Evolutionary conservation across 257 asterid genomes (phyloP), one percentile per base, ranked within the genome.

Genomic region (Thymus quinquecostatus): DNA sequence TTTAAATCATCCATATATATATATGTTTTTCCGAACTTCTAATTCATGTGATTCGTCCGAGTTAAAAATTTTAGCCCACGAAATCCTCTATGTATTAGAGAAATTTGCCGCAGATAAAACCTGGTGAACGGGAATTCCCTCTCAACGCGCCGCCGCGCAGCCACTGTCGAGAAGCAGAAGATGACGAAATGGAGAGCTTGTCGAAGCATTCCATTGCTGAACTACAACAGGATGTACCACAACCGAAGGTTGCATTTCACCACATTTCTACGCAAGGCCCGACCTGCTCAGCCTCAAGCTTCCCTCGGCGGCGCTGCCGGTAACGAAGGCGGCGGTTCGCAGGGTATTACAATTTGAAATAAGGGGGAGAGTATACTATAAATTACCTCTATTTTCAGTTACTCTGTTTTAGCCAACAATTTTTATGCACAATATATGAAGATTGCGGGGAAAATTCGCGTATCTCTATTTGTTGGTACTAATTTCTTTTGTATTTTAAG

Each of bases 231-330:
- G 41, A 64, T 72, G 64, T 27, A 62, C 38, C 86, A 74, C 53
- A 85, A 69, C 2, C 85, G 83, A 44, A 90, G 78, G 62, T 69
- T 86, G 64, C 83, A 75, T 54, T 92, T 86, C 80, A 64, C 82
- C 12, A 77, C 89, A 65, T 83, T 92, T 69, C 77, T 88, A 75
- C 87, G 92, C 76, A 89, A 85, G 86, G 81, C 78, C 64, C 89
- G 74, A 76, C 69, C 86, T 68, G 62, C 87, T 53, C 65, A 66
- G 61, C 83, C 85, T 12, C 92, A 82, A 61, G 79, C 89, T 65
- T 86, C 87, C 67, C 30, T 79, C 57, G 69, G 78, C 69, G 69
- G 71, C 53, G 38, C 41, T 38, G 29, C 55, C 72, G 74, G 81
- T 36, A 69, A 86, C 78, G 80, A 78, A 45, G 81, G 86, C 75